phyloP scores from a whole-genome alignment of 176 grass and related monocot species.

The Saccharum officinarum region DNA sequence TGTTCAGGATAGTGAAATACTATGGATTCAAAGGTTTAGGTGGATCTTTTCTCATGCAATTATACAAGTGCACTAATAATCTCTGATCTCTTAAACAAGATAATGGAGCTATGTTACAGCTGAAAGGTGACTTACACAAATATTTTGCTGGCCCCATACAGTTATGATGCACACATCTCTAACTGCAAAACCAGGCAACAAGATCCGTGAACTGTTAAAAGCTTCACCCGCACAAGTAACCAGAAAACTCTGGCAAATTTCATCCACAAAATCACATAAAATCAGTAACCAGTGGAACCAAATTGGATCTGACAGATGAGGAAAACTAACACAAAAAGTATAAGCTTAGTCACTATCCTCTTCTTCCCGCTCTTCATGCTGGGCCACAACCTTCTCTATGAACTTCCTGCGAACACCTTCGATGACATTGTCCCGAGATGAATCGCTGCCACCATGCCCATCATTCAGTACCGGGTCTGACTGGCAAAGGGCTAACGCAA shows the following conservation, averaged over 20 bases:
- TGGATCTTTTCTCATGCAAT: too few relatives aligned
- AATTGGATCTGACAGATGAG: not conserved
- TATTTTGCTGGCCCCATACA: not conserved
- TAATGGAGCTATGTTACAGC: not conserved
- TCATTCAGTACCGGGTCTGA: conserved; percentile 91
- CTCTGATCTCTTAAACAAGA: not conserved
- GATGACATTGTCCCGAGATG: conserved; percentile 72
- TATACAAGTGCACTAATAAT: not conserved
- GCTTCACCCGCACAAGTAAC: not conserved
- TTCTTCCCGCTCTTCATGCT: conserved; percentile 70
- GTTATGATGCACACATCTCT: not conserved
- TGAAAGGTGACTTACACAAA: not conserved
- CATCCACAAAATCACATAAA: not conserved
- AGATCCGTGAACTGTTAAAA: not conserved
- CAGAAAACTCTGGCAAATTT: not conserved
- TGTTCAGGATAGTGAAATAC: not conserved
- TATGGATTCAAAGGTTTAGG: not conserved
- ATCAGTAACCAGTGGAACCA: not conserved
- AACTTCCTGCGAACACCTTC: conserved; percentile 87
- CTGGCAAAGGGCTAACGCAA: conserved; percentile 83
- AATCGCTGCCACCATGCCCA: conserved; percentile 59
- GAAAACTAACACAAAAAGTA: not conserved
- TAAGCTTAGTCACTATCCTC: conserved; percentile 67
- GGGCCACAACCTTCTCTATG: conserved; percentile 85
- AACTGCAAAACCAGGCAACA: not conserved